Base-by-base conservation (phyloP, 306 rosid genomes). In the Quercus robur region DNA sequence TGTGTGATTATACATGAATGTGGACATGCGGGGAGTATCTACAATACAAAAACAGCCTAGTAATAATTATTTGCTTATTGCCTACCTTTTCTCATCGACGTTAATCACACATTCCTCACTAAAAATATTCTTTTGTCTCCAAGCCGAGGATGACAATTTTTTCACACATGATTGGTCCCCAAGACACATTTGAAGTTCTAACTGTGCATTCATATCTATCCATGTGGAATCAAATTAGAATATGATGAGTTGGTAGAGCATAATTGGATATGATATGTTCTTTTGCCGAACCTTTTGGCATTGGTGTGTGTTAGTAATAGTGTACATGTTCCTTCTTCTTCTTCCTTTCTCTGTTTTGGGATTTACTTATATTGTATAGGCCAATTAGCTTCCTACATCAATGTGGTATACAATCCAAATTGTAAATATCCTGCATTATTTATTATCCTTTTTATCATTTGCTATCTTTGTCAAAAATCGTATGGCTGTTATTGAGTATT, bases 171-270 rank as follows among this genome's bases (percentile, higher is more conserved):
- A 68, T 38, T 38, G 54, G 54, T 68, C 52, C 54, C 72, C 23
- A 12, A 35, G 35, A 58, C 13, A 69, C 73, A 55, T 33, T 25
- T 64, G 51, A 31, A 77, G 35, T 38, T 38, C 2, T 6, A 38
- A 7, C 10, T 41, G 71, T 14, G 56, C 62, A 64, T 70, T 52
- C 56, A 59, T 70, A 58, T 33, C 30, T 5, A 74, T 41, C 77
- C 78, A 83, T 63, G 80, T 79, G 86, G 76, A 70, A 78, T 72
- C 73, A 78, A 26, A 18, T 49, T n/a, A 38, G 55, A 63, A 70
- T 75, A 71, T 80, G 72, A 61, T 74, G 74, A 26, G 13, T 75
- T 8, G 58, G 68, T 56, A 56, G 5, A 21, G 51, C 64, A 69
- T 81, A 28, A 30, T 71, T 58, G 10, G 41, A 73, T 78, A 74